These are phyloP conservation scores for Globisporangium alternatum DNA, from an alignment of 352 stramenopile genomes.

Conservation along the genomic window DNA sequence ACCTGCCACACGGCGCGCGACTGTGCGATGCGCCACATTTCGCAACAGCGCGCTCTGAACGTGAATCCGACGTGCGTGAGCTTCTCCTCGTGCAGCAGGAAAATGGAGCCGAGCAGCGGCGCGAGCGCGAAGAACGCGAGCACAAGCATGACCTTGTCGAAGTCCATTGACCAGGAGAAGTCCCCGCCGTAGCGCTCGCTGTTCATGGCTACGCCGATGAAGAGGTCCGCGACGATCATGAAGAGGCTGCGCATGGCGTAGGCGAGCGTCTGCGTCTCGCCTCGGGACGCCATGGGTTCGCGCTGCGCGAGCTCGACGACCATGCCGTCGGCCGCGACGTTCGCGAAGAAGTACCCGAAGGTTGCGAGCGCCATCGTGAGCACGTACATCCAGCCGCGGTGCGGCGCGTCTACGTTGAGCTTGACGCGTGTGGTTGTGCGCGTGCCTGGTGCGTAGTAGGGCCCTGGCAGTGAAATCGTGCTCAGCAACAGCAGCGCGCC, in stretches of 20 bases:
- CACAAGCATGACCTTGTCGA: constrained; percentile 38
- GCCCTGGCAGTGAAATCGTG: constrained; percentile 31
- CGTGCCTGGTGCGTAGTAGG: constrained; percentile 40
- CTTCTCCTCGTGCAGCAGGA: constrained; percentile 54
- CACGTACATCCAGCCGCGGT: constrained; percentile 55
- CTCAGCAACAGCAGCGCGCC: constrained; percentile 20
- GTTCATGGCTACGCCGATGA: constrained; percentile 51
- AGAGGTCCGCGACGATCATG: constrained; percentile 44
- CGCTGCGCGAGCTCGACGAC: constrained; percentile 70
- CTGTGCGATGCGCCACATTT: constrained; percentile 65
- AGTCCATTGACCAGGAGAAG: constrained; percentile 44
- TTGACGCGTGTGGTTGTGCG: constrained; percentile 29
- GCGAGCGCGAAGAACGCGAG: constrained; percentile 34
- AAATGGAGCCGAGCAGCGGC: constrained; percentile 43
- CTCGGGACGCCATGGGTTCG: constrained; percentile 49
- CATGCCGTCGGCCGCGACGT: constrained; percentile 81
- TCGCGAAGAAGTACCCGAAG: constrained; percentile 84
- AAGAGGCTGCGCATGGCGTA: constrained; percentile 43
- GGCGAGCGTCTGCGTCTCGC: constrained; percentile 53
- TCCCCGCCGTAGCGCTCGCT: constrained; percentile 34
- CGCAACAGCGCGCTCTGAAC: constrained; percentile 27
- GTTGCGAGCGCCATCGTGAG: constrained; percentile 75
- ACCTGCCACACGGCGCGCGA: constrained; percentile 75
- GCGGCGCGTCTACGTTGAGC: constrained; percentile 20
- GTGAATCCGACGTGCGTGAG: constrained; percentile 18